Evolutionary conservation across 495 filamentous ascomycete species (phyloP).

Genomic region (Hypoxylon lenormandii): DNA sequence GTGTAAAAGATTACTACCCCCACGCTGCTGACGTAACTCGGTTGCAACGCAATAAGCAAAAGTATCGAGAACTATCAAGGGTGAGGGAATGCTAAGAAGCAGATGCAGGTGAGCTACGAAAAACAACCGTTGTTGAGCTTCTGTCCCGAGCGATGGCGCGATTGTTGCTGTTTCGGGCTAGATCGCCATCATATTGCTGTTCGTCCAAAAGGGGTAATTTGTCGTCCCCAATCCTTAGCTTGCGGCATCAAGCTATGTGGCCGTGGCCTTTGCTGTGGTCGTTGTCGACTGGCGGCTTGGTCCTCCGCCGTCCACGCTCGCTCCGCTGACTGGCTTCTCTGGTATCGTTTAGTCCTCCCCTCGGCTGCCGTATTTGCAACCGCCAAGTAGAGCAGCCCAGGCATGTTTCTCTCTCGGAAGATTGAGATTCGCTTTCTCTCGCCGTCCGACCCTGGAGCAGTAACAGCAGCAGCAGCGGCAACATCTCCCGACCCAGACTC

Average conservation of each 20-base stretch:
- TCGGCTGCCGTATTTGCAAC: constrained; percentile 32
- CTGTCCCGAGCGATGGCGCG: too few species aligned
- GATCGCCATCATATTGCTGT: too few species aligned
- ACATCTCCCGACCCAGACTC: constrained; percentile 21
- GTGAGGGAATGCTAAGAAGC: too few species aligned
- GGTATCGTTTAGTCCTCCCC: constrained; percentile 16
- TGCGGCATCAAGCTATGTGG: constrained; percentile 28
- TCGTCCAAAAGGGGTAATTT: too few species aligned
- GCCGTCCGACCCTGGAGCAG: not conserved
- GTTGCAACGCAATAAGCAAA: too few species aligned
- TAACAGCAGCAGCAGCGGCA: not conserved
- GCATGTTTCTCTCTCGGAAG: constrained; percentile 28
- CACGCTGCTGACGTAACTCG: too few species aligned
- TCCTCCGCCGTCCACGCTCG: constrained; percentile 1
- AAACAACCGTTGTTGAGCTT: too few species aligned
- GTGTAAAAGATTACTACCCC: too few species aligned
- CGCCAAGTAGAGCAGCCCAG: constrained; percentile 37
- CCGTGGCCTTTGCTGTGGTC: constrained; percentile 5
- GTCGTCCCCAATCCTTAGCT: too few species aligned
- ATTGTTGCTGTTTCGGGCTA: too few species aligned
- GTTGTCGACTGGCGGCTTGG: not conserved
- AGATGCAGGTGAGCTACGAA: too few species aligned
- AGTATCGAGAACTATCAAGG: too few species aligned
- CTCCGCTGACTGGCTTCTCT: constrained; percentile 36
- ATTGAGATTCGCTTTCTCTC: constrained; percentile 36